Evolutionary conservation across 2,329 filamentous ascomycete genomes (phyloP), one percentile per base, ranked within the genome.

Genomic region (Ceratocystis papillata): DNA sequence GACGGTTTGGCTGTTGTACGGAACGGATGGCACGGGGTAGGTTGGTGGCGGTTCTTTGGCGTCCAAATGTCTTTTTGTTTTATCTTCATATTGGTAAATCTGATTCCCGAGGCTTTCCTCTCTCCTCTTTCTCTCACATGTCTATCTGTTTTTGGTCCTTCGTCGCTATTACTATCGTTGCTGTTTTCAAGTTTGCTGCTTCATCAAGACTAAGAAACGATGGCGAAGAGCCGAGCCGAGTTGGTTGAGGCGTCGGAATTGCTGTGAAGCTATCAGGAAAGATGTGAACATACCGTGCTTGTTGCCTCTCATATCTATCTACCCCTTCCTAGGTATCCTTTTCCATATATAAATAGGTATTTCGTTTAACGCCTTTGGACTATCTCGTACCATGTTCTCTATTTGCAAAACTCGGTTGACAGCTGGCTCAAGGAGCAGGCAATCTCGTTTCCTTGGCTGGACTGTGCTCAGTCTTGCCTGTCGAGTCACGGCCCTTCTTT

Each of bases 21-120:
- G 57, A 37, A 28, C 20, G 20, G 41, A 48, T 25, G 59, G 65
- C 33, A 37, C 33, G 10, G 33, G 33, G 33, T 37, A 12, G 33
- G 33, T 37, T 10, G 33, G 33, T 37, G 33, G 33, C 8, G 33
- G 30, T 55, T 65, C 28, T 33, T 55, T 57, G 65, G 64, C 55
- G 64, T 65, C 64, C 33, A 50, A 60, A 60, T 66, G 30, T 62
- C 45, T 57, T 62, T 7, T 50, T 30, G 30, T 50, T 62, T 45
- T 30, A 44, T 45, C 55, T 37, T 46, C n/a, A 62, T 62, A 8
- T 17, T 28, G 17, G 10, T 60, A 44, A 62, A 62, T 46, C 41
- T 12, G 59, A 62, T 17, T 62, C 59, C 59, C 59, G 41, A 45
- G 46, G 22, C 62, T 53, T 44, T 57, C 48, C 33, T 63, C 17